A percentile compares a stretch with the other conserved stretches of the same genome.
Conservation (phyloP, 75 land plant species). For the Sequoiadendron giganteum region DNA sequence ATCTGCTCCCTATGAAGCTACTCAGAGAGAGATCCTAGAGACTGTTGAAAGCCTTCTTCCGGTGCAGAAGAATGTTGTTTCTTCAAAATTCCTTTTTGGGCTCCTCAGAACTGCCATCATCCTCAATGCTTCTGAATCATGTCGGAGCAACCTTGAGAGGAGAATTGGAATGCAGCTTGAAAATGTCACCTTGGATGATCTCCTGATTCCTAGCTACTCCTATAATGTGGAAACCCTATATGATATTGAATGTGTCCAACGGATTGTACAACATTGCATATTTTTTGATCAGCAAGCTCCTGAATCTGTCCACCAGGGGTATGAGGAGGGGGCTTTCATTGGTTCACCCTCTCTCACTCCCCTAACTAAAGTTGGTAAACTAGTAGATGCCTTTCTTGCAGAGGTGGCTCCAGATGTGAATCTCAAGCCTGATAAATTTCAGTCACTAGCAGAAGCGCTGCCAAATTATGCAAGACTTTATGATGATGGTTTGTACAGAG, state of each 20-base stretch:
- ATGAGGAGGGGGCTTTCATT: slow-evolving; percentile 23
- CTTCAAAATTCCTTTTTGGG: slow-evolving; percentile 52
- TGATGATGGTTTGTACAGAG: slow-evolving; percentile 93
- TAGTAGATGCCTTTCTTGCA: slow-evolving; percentile 79
- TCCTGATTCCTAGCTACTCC: slow-evolving; percentile 80
- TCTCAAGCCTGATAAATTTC: slow-evolving; percentile 69
- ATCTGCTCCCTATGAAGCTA: slow-evolving; percentile 36
- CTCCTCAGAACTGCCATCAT: slow-evolving; percentile 61
- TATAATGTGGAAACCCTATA: slow-evolving; percentile 75
- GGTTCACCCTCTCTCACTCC: slow-evolving; percentile 36
- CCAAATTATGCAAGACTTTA: slow-evolving; percentile 72
- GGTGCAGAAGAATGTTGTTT: slow-evolving; percentile 20
- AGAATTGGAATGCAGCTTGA: slow-evolving; percentile 70
- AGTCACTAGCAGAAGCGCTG: slow-evolving; percentile 60
- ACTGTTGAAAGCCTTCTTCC: slow-evolving; percentile 58
- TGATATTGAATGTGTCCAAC: slow-evolving; percentile 72
- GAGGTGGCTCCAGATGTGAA: slow-evolving; percentile 94
- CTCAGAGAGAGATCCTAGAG: slow-evolving; percentile 67
- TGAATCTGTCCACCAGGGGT: slow-evolving; percentile 21
- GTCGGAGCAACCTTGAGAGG: slow-evolving; percentile 48
- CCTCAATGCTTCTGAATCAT: slow-evolving; percentile 41
- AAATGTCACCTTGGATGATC: slow-evolving; percentile 66
- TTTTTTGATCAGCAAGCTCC: slow-evolving; percentile 16
- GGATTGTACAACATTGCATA: slow-evolving; percentile 54
- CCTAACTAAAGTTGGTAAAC: slow-evolving; percentile 65